Base-by-base conservation (phyloP, 371 early-diverging fungal species). In the Lichtheimia corymbifera region DNA sequence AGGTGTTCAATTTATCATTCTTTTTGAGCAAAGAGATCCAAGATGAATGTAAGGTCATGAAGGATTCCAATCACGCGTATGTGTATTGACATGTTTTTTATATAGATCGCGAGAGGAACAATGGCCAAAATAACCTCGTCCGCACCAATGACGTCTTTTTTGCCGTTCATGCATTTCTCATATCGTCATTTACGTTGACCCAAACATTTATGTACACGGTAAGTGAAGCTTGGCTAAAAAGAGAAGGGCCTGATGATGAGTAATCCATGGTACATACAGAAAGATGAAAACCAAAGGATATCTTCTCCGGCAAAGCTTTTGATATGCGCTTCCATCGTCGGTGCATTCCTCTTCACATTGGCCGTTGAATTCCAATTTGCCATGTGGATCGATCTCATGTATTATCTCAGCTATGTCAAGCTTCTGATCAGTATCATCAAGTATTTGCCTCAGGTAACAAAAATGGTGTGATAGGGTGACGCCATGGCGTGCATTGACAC, bases 111-210 rank as follows among this genome's bases (percentile, higher is more conserved):
- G n/a, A 47, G 45, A 87, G 93, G 25, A 83, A 93, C 59, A 67
- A 83, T 28, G 88, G 85, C 3, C 82, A 80, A n/a, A 79, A 81
- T 5, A 89, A 88, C 61, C 74, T 93, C 22, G 92, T 97, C 2
- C 86, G 88, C 25, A 74, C 86, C 59, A 95, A 97, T 63, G 98
- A 97, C 76, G 90, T 96, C 41, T 76, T 90, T 27, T 97, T 97
- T 73, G 84, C 93, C 4, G 72, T 86, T 24, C 97, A 97, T 73
- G 95, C 97, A 5, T 77, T 93, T 28, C 22, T 81, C 2, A 68
- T 94, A 4, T 85, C 92, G 1, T 53, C 68, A 4, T 62, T 93
- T 11, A 91, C 93, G 0, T 66, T 93, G 30, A 61, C 65, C 0
- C 96, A 96, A 62, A 84, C 89, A 6, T 79, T 88, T 53, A 64